phyloP scores from a whole-genome alignment of 169 alveolate genomes.

The Plasmodium blacklocki region DNA sequence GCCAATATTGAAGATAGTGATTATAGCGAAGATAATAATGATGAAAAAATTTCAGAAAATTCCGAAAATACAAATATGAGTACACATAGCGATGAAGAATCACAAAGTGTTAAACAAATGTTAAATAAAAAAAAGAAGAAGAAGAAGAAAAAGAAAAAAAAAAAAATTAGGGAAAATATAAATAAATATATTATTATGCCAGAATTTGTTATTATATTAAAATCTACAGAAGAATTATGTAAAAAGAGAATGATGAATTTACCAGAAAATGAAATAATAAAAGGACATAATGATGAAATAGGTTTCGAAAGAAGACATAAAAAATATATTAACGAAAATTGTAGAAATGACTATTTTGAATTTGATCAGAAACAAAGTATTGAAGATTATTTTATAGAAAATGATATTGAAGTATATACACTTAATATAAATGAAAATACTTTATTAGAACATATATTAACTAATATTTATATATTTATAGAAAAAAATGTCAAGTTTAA shows the following conservation, averaged over 20 bases:
- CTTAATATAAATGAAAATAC: constrained; percentile 45
- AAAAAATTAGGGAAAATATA: not conserved
- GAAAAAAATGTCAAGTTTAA: constrained; percentile 50
- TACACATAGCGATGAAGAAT: not conserved
- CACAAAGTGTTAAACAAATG: not conserved
- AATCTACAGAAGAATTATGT: constrained; percentile 42
- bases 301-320: constrained; percentile 69
- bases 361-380: constrained; percentile 42
- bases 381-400: constrained; percentile 58
- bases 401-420: constrained; percentile 28
- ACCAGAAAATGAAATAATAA: constrained; percentile 41
- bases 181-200: constrained; percentile 5
- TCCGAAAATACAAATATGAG: not conserved
- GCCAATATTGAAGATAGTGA: not conserved
- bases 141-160: not conserved
- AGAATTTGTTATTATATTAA: constrained; percentile 37
- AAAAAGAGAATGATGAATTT: constrained; percentile 61
- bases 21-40: not conserved
- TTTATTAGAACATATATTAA: constrained; percentile 29
- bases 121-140: constrained; percentile 1
- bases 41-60: not conserved
- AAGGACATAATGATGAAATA: constrained; percentile 70
- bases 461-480: constrained; percentile 46
- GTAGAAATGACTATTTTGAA: constrained; percentile 57
- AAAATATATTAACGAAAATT: constrained; percentile 39